Evolutionary conservation across 2,329 filamentous ascomycete genomes (phyloP).

Genomic region (Pseudogymnoascus sp.): DNA sequence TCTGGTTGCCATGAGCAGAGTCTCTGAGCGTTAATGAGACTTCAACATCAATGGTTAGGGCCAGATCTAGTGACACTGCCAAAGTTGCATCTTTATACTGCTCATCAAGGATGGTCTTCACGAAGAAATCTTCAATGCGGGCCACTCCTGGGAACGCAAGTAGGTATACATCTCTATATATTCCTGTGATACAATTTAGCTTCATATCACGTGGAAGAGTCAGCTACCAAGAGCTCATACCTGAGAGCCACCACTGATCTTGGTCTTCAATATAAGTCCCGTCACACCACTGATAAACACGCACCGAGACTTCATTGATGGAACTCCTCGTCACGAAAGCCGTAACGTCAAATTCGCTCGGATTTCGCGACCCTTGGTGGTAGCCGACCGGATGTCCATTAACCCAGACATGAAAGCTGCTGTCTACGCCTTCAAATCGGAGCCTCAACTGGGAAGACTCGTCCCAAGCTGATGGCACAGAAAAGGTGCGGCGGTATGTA

Average conservation of each 20-base stretch:
- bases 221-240: constrained; percentile 26
- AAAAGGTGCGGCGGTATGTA: constrained; percentile 48
- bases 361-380: constrained; percentile 58
- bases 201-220: neutral
- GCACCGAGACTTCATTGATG: constrained; percentile 50
- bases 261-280: constrained; percentile 62
- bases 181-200: constrained; percentile 31
- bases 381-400: constrained; percentile 59
- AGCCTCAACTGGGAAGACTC: constrained; percentile 46
- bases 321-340: constrained; percentile 34
- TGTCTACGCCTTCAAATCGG: constrained; percentile 64
- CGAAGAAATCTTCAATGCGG: constrained; percentile 49
- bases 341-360: constrained; percentile 61
- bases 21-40: constrained; percentile 5
- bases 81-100: constrained; percentile 43
- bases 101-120: constrained; percentile 45
- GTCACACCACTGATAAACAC: constrained; percentile 64
- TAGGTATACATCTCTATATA: constrained; percentile 59
- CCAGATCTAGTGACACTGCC: constrained; percentile 31
- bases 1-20: constrained; percentile 16
- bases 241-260: constrained; percentile 60
- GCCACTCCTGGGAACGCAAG: constrained; percentile 43
- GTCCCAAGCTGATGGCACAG: constrained; percentile 41
- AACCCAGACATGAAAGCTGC: constrained; percentile 60
- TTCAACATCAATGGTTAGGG: constrained; percentile 34